Evolutionary conservation across 192 early-diverging fungal genomes (phyloP), one percentile per base, ranked within the genome.

Genomic region (Linnemannia zychae): DNA sequence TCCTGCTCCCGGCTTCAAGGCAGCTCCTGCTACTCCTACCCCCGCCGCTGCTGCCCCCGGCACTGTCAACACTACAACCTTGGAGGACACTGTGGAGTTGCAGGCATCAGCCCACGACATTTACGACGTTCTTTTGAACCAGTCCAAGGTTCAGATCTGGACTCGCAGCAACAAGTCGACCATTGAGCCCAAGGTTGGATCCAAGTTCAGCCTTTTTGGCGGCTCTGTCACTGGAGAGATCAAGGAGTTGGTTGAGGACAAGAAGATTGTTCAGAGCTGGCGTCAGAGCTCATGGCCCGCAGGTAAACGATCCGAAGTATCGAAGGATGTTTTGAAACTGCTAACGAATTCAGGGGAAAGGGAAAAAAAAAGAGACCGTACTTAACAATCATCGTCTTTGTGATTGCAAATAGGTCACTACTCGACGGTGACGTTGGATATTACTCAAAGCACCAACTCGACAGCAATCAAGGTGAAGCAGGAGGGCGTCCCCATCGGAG

Each of bases 221-320:
- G 98, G 97, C 22, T 96, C 97, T 80, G 94, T 98, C 53, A 92
- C 92, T 20, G 98, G 97, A 34, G 91, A 89, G 77, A 89, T 96
- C 72, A 84, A 91, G 44, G 94, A 95, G 88, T 75, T 97, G 67
- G 95, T 93, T 80, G 77, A 86, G 34, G 94, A 94, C 74, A 91
- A 95, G 82, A 93, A 90, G 77, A 96, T 99, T 83, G 94, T 95
- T 71, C 92, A 95, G 88, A 95, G 89, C 68, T 99, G 98, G 98
- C 91, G 97, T 67, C 82, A 96, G 68, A 94, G 91, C 81, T 89
- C 92, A 18, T 99, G 98, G 98, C 96, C 97, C 50, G 90, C 91
- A 75, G 88, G 90, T 91, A 77, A 67, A 57, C 40, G 40, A 44
- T 44, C 40, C 40, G 40, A 44, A 6, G 9, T 44, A n/a, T n/a